phyloP scores from a whole-genome alignment of 306 rosid species.

The Cajanus cajan region DNA sequence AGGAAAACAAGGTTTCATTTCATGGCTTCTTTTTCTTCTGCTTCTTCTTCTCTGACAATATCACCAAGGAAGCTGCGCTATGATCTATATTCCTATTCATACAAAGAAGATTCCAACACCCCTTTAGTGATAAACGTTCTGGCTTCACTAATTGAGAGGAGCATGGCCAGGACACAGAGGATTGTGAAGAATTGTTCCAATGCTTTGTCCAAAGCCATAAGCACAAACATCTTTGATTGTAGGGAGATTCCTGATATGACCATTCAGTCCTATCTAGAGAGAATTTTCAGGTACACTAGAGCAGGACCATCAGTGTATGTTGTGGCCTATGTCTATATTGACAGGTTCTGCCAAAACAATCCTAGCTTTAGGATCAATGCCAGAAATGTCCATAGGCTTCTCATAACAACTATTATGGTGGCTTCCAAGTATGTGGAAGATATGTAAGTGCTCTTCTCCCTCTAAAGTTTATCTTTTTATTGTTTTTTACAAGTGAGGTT shows the following conservation, averaged over 20 bases:
- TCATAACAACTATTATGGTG: conserved; percentile 86
- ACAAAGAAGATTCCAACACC: conserved; percentile 60
- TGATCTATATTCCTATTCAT: conserved; percentile 71
- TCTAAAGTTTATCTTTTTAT: neutral
- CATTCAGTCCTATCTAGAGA: conserved; percentile 68
- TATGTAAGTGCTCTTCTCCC: conserved; percentile 55
- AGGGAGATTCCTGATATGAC: conserved; percentile 84
- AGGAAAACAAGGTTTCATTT: neutral
- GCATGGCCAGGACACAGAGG: conserved; percentile 73
- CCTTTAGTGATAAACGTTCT: conserved; percentile 78
- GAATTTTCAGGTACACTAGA: conserved; percentile 81
- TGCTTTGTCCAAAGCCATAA: conserved; percentile 42
- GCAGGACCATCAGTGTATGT: conserved; percentile 90
- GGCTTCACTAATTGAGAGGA: conserved; percentile 81
- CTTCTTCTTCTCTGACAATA: conserved; percentile 45
- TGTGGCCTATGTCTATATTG: conserved; percentile 89
- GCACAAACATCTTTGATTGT: conserved; percentile 55
- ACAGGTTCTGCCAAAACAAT: conserved; percentile 77
- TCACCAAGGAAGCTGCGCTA: conserved; percentile 82
- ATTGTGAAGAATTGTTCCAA: conserved; percentile 55
- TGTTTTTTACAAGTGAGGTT: neutral
- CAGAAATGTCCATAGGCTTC: conserved; percentile 82
- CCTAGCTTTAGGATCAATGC: conserved; percentile 61
- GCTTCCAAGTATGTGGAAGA: conserved; percentile 95
- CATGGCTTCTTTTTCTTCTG: conserved; percentile 36